A percentile compares a stretch with the other conserved stretches of the same genome.
Conservation (phyloP, 257 asterid genomes). For the Knoxia roxburghii region DNA sequence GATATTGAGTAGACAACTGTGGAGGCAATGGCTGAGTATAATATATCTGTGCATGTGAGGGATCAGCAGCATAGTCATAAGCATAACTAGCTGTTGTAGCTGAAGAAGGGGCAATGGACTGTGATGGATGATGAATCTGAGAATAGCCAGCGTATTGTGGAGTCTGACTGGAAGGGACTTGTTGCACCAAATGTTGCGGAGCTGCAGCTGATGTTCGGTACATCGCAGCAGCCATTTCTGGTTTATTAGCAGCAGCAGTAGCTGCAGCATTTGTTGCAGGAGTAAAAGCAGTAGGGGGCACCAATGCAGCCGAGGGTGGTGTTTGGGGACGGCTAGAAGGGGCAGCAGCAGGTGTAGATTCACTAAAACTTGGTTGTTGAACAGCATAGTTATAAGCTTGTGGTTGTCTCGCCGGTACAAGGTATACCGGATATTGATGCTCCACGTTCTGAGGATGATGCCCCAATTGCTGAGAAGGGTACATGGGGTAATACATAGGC, state of each 20-base stretch:
- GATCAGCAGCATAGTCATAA: constrained; percentile 63
- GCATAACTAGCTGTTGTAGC: constrained; percentile 46
- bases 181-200: constrained; percentile 56
- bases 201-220: constrained; percentile 44
- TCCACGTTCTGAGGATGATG: constrained; percentile 46
- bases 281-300: constrained; percentile 39
- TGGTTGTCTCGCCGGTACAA: constrained; percentile 49
- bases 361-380: constrained; percentile 54
- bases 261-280: constrained; percentile 40
- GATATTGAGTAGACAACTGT: constrained; percentile 69
- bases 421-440: constrained; percentile 69
- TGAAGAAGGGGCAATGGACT: constrained; percentile 55
- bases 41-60: constrained; percentile 59
- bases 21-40: constrained; percentile 64
- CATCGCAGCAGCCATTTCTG: constrained; percentile 58
- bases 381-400: constrained; percentile 59
- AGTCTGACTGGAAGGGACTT: constrained; percentile 47
- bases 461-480: constrained; percentile 49
- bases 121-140: constrained; percentile 75
- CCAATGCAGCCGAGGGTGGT: constrained; percentile 33
- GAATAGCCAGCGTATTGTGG: constrained; percentile 66
- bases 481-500: constrained; percentile 61
- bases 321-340: constrained; percentile 55
- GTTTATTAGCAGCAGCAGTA: constrained; percentile 33
- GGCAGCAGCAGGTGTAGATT: constrained; percentile 43